Conservation (phyloP, 176 grass and related monocot species). For the Oryza meridionalis region DNA sequence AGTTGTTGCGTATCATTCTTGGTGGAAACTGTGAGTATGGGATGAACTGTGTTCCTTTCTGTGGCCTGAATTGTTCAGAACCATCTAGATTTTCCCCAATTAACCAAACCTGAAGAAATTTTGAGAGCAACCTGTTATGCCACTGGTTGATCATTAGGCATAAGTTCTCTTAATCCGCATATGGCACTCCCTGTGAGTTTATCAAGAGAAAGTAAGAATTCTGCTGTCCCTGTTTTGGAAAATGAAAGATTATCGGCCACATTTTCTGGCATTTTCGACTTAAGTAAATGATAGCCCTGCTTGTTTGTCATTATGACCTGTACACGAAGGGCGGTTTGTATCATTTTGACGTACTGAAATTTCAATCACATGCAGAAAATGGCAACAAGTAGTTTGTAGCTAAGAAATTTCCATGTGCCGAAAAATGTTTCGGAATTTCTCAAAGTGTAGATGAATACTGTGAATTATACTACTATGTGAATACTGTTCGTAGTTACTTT, state of each 20-base stretch:
- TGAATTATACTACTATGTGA: not conserved
- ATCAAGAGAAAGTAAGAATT: not conserved
- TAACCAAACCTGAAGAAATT: slow-evolving; percentile 66
- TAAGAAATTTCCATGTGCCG: not conserved
- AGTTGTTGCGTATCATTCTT: slow-evolving; percentile 62
- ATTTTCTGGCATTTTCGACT: slow-evolving; percentile 54
- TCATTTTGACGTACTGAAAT: not conserved
- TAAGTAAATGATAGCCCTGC: slow-evolving; percentile 62
- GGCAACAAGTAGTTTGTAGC: not conserved
- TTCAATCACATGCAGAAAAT: not conserved
- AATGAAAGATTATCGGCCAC: slow-evolving; percentile 49
- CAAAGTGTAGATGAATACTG: not conserved
- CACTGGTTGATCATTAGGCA: slow-evolving; percentile 11
- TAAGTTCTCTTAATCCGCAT: not conserved
- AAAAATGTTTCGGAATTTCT: not conserved
- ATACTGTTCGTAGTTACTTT: no score
- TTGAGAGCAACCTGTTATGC: slow-evolving; percentile 3
- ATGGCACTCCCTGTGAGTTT: not conserved
- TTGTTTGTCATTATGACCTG: slow-evolving; percentile 80
- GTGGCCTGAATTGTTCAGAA: slow-evolving; percentile 57
- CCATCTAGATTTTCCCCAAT: slow-evolving; percentile 69
- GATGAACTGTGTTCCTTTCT: slow-evolving; percentile 65
- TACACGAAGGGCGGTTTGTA: slow-evolving; percentile 14
- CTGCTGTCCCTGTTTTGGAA: slow-evolving; percentile 52
- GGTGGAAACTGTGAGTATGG: slow-evolving; percentile 72